Conservation (phyloP, 352 stramenopile species). For the Pythium vanterpoolii region DNA sequence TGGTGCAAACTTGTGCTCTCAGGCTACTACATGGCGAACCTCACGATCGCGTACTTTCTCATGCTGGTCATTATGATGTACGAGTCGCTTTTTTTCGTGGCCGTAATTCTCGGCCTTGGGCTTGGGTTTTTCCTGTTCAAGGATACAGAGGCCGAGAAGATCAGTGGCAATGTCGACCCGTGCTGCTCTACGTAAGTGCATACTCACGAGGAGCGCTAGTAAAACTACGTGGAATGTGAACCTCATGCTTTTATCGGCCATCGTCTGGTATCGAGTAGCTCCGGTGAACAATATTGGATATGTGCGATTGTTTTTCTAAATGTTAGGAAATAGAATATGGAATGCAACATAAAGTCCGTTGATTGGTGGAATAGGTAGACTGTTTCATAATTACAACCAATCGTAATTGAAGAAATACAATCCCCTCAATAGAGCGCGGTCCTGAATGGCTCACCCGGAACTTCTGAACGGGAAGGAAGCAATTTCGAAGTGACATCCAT, state of each 20-base stretch:
- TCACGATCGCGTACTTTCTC: conserved; percentile 76
- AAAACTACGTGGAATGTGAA: no score
- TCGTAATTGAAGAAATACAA: conserved; percentile 23
- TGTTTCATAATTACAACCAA: neutral
- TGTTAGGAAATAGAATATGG: neutral
- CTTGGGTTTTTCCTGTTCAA: conserved; percentile 79
- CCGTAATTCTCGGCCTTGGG: conserved; percentile 36
- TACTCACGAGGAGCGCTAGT: no score
- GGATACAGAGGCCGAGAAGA: conserved; percentile 66
- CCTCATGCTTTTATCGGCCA: no score
- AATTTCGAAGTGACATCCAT: neutral
- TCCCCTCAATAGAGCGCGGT: conserved; percentile 2
- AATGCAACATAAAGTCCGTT: neutral
- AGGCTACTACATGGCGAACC: conserved; percentile 69
- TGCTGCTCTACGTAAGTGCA: conserved; percentile 53
- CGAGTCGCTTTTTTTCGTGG: conserved; percentile 78
- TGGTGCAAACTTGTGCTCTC: conserved; percentile 67
- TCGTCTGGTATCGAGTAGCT: no score
- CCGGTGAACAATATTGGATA: neutral
- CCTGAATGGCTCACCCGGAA: neutral
- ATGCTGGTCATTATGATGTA: conserved; percentile 89
- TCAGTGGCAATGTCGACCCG: conserved; percentile 57
- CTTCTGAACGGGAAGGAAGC: neutral
- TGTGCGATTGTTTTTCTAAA: neutral
- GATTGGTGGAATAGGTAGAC: neutral